Conservation (phyloP, 768 basidiomycete species). For the Mycena capillaripes region DNA sequence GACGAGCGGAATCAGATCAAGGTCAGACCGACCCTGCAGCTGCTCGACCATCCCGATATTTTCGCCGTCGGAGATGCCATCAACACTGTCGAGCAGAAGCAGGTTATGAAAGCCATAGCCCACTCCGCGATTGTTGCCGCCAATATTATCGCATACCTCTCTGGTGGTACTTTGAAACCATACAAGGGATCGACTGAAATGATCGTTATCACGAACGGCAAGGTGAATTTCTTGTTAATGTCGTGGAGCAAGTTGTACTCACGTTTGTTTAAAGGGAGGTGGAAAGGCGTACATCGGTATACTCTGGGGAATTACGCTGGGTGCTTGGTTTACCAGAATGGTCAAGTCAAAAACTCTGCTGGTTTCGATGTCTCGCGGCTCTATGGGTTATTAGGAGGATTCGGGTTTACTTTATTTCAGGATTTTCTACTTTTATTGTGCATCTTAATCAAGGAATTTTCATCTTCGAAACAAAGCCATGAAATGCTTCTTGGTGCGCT, state of each 20-base stretch:
- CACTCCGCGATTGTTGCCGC: conserved; percentile 59
- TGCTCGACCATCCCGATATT: conserved; percentile 59
- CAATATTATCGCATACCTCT: conserved; percentile 59
- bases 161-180: conserved; percentile 46
- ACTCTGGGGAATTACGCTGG: conserved; percentile 60
- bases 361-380: conserved; percentile 30
- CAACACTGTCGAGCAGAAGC: conserved; percentile 70
- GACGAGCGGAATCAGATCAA: conserved; percentile 54
- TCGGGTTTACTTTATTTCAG: neutral
- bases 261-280: conserved; percentile 48
- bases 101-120: conserved; percentile 56
- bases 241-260: neutral
- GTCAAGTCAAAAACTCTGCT: conserved; percentile 44
- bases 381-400: conserved; percentile 19
- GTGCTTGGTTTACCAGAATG: conserved; percentile 55
- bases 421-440: neutral
- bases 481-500: no score
- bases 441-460: neutral
- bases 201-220: conserved; percentile 68
- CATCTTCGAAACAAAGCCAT: neutral
- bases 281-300: conserved; percentile 54
- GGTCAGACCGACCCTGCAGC: conserved; percentile 65
- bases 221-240: conserved; percentile 48
- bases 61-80: conserved; percentile 73
- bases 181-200: conserved; percentile 68